Conservation (phyloP, 345 rosid species). For the Moricandia arvensis region DNA sequence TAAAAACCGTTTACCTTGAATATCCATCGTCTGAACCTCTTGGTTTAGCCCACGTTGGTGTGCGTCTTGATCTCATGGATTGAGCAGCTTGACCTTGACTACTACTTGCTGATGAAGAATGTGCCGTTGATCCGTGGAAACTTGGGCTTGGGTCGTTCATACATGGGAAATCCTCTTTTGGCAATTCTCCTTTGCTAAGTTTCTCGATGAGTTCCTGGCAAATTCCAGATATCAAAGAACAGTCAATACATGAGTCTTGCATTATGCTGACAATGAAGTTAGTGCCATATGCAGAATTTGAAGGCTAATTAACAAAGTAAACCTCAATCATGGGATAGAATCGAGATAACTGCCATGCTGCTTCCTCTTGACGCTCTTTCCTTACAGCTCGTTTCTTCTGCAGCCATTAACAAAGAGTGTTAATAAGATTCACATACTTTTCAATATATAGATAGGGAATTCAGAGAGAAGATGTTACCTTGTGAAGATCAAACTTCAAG, state of each 20-base stretch:
- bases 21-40: conserved; percentile 78
- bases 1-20: conserved; percentile 56
- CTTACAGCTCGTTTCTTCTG: conserved; percentile 90
- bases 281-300: too few species aligned
- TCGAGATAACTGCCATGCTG: conserved; percentile 86
- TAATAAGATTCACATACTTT: conserved; percentile 1
- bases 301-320: too few species aligned
- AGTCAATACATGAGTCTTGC: conserved; percentile 1
- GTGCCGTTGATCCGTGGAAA: conserved; percentile 66
- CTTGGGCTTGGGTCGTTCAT: conserved; percentile 88
- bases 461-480: conserved; percentile 45
- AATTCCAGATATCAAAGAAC: neutral
- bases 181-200: conserved; percentile 77
- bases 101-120: conserved; percentile 38
- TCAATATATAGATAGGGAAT: neutral
- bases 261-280: neutral
- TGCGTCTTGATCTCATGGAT: conserved; percentile 89
- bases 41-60: conserved; percentile 73
- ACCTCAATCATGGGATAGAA: conserved; percentile 99
- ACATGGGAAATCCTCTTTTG: conserved; percentile 87
- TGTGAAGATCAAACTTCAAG: conserved; percentile 89
- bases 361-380: conserved; percentile 83
- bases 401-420: conserved; percentile 26
- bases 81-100: conserved; percentile 60
- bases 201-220: conserved; percentile 83